Percentiles rank a stretch among this genome's conserved stretches.
Evolutionary conservation across 305 asterid genomes (phyloP).

Genomic region (Fraxinus ornus): DNA sequence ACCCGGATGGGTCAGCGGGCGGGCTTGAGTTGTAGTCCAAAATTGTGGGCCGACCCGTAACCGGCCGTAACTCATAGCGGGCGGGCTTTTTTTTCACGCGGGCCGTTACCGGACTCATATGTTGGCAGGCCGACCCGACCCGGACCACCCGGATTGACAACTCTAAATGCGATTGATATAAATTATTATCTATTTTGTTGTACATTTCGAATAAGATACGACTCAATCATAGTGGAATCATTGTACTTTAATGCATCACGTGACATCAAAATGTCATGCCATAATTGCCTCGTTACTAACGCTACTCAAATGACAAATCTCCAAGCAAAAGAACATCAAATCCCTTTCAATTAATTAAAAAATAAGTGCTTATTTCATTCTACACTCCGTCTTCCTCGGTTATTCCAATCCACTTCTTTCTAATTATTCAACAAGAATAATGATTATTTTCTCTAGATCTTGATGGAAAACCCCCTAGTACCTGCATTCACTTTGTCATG

Average conservation of each 20-base stretch:
- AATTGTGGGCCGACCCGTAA: no score
- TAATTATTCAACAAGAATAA: background rate
- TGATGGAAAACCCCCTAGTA: constrained; percentile 40
- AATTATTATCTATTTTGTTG: no score
- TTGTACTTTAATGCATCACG: background rate
- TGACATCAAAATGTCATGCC: background rate
- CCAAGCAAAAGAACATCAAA: constrained; percentile 5
- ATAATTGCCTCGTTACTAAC: constrained; percentile 36
- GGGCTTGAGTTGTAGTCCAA: no score
- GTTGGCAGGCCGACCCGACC: no score
- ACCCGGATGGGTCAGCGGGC: no score
- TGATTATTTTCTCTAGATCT: constrained; percentile 32
- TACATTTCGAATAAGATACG: background rate
- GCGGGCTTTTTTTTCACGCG: no score
- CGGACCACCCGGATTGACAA: no score
- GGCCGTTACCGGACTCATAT: no score
- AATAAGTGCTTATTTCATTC: background rate
- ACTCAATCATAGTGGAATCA: background rate
- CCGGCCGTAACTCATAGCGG: no score
- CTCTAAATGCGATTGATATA: background rate
- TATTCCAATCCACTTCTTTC: constrained; percentile 12
- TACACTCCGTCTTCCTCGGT: constrained; percentile 43
- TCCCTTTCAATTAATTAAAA: background rate
- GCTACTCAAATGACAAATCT: constrained; percentile 27
- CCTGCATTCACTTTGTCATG: constrained; percentile 14